Conservation (phyloP, 805 yeast genomes). For the Ogataea paraovalis region DNA sequence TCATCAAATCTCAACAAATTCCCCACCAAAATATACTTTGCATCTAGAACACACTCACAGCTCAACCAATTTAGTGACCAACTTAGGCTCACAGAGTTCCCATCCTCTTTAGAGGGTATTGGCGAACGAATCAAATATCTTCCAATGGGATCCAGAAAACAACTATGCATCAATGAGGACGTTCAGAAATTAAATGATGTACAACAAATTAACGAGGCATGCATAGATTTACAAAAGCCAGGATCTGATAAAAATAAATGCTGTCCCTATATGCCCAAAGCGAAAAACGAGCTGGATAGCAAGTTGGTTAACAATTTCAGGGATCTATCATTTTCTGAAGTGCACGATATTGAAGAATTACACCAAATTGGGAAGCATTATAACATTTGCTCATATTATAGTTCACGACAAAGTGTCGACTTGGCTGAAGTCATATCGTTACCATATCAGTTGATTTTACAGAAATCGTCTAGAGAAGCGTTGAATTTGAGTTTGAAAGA, state of each 20-base stretch:
- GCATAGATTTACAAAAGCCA: conserved; percentile 61
- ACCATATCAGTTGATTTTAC: conserved; percentile 78
- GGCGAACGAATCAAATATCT: conserved; percentile 59
- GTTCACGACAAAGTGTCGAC: conserved; percentile 52
- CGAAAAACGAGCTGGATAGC: conserved; percentile 28
- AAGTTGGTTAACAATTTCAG: conserved; percentile 40
- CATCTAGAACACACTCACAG: conserved; percentile 92
- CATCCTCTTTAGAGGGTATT: conserved; percentile 47
- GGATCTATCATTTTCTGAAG: conserved; percentile 50
- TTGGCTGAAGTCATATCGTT: conserved; percentile 72
- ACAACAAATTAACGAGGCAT: conserved; percentile 71
- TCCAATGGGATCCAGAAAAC: conserved; percentile 81
- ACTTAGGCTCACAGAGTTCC: conserved; percentile 55
- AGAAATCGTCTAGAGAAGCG: conserved; percentile 53
- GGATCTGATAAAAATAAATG: conserved; percentile 15
- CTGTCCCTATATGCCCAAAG: conserved; percentile 42
- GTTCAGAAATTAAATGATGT: conserved; percentile 47
- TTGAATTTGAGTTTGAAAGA: conserved; percentile 56
- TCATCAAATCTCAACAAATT: conserved; percentile 24
- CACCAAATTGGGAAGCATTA: conserved; percentile 52
- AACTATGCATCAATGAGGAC: conserved; percentile 69
- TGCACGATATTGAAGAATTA: conserved; percentile 80
- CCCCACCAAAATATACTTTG: conserved; percentile 54
- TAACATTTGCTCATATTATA: conserved; percentile 78
- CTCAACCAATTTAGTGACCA: conserved; percentile 76